These are phyloP conservation scores for Elongisporangium undulatum DNA, from an alignment of 352 stramenopile species.

Conservation along the genomic window DNA sequence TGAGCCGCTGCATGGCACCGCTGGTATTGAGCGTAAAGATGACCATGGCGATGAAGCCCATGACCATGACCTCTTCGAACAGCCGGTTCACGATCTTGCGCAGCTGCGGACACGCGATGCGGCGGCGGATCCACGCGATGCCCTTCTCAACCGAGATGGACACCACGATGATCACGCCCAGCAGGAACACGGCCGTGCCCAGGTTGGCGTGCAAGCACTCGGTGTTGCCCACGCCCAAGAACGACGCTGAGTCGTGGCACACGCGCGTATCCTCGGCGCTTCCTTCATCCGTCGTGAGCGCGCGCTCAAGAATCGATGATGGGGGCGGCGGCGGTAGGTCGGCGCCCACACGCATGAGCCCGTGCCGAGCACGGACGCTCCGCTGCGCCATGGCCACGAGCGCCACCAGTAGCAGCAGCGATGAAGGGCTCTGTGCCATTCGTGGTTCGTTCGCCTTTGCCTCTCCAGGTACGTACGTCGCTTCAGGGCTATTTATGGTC, in stretches of 20 bases:
- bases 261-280: conserved; percentile 2
- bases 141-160: conserved; percentile 60
- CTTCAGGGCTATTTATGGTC: not conserved
- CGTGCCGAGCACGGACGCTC: not conserved
- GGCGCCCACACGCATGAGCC: not conserved
- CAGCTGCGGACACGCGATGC: conserved; percentile 76
- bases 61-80: conserved; percentile 87
- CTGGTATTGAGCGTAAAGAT: conserved; percentile 88
- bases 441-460: not conserved
- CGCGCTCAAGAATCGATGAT: not conserved
- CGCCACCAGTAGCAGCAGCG: not conserved
- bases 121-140: conserved; percentile 39
- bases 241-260: conserved; percentile 53
- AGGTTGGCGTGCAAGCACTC: conserved; percentile 75
- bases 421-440: not conserved
- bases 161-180: conserved; percentile 71
- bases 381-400: not conserved
- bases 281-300: not conserved
- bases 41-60: conserved; percentile 86
- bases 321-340: not conserved
- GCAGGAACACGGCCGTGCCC: conserved; percentile 63
- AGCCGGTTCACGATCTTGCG: conserved; percentile 81
- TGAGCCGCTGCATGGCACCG: conserved; percentile 44
- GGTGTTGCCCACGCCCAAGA: conserved; percentile 79
- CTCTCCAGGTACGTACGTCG: not conserved